These are phyloP conservation scores for Picea sitchensis DNA, from an alignment of 75 land plant species.

Conservation along the genomic window DNA sequence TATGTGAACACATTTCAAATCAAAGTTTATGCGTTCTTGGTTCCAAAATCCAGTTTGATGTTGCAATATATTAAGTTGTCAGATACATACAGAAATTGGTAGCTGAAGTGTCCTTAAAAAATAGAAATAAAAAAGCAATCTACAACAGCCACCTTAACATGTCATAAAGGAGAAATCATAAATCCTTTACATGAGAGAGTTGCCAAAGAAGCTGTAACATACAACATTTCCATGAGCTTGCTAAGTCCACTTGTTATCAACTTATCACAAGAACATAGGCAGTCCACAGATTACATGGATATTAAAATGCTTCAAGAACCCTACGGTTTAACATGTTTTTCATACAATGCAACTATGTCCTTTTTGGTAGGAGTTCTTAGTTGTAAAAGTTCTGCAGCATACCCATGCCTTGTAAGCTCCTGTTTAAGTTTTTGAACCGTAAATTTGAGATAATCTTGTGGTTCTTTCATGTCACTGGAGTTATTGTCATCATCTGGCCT, in stretches of 20 bases:
- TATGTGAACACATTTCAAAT: no score
- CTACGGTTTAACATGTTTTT: slow-evolving; percentile 30
- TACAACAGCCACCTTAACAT: background rate
- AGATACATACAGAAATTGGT: no score
- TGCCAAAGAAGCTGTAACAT: background rate
- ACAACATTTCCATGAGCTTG: background rate
- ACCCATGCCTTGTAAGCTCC: slow-evolving; percentile 76
- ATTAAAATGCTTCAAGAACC: background rate
- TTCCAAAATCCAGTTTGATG: no score
- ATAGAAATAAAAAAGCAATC: background rate
- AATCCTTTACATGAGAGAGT: background rate
- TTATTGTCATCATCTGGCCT: slow-evolving; percentile 30
- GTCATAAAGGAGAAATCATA: background rate
- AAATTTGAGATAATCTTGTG: slow-evolving; percentile 72
- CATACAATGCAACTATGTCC: slow-evolving; percentile 73
- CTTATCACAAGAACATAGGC: background rate
- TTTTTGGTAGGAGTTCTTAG: slow-evolving; percentile 71
- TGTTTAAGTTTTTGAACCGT: slow-evolving; percentile 77
- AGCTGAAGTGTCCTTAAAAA: no score
- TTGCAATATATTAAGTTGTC: no score
- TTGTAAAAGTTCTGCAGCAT: slow-evolving; percentile 70
- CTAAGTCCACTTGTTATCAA: background rate
- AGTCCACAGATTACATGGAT: background rate
- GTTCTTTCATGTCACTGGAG: slow-evolving; percentile 19
- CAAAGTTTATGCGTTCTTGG: no score